These are phyloP conservation scores for Lupinus albus DNA, from an alignment of 306 rosid genomes.

Conservation along the genomic window DNA sequence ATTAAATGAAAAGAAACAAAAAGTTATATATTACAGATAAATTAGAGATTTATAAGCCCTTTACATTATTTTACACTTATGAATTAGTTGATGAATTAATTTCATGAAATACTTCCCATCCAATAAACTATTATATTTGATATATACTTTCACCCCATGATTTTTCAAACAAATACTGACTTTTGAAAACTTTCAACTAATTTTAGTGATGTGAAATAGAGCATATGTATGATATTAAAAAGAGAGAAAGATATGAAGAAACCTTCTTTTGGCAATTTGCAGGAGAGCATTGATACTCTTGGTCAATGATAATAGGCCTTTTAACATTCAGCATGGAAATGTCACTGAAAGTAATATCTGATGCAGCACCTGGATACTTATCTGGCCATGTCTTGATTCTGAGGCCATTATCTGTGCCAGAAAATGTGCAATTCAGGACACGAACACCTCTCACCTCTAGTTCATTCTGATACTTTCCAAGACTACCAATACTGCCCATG, in stretches of 20 bases:
- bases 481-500: slow-evolving; percentile 51
- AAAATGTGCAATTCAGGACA: slow-evolving; percentile 20
- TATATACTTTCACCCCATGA: too few species aligned
- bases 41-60: too few species aligned
- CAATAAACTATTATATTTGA: too few species aligned
- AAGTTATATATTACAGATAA: too few species aligned
- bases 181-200: too few species aligned
- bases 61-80: too few species aligned
- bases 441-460: slow-evolving; percentile 33
- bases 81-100: too few species aligned
- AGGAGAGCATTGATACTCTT: slow-evolving; percentile 44
- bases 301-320: slow-evolving; percentile 53
- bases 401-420: slow-evolving; percentile 47
- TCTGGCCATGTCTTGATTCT: slow-evolving; percentile 55
- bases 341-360: slow-evolving; percentile 23
- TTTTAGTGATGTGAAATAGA: too few species aligned
- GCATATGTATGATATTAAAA: neutral
- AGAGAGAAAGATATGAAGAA: slow-evolving; percentile 9
- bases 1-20: too few species aligned
- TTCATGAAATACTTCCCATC: too few species aligned
- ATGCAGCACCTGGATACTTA: slow-evolving; percentile 35
- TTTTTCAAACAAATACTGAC: too few species aligned
- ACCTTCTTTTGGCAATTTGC: slow-evolving; percentile 48
- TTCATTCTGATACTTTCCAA: slow-evolving; percentile 47
- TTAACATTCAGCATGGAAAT: slow-evolving; percentile 45